Base-by-base conservation (phyloP, 139 green algal genomes). In the Chlamydomonas urium region DNA sequence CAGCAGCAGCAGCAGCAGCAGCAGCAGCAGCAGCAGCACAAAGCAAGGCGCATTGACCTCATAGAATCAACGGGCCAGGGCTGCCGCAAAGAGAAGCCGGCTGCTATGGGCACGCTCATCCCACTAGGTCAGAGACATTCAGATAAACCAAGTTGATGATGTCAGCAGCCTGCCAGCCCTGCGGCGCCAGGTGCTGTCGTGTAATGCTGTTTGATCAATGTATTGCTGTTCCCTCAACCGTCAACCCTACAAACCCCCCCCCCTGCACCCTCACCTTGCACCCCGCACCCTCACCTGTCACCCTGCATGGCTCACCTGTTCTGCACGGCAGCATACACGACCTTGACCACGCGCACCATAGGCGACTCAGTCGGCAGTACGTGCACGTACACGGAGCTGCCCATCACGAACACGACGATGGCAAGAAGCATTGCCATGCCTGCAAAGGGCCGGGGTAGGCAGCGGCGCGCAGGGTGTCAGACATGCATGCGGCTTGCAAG, bases 391-490 rank as follows among this genome's bases (percentile, higher is more conserved):
- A 67, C 31, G 4, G 61, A 60, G 34, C 47, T 74, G 38, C 73
- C 60, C 32, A 42, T 67, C 26, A 23, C 8, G 33, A 67, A 67
- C 19, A 67, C n/a, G n/a, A 92, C 14, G 21, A 97, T 81, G 36
- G 92, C 90, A 1, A 85, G 33, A 2, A 68, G 73, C 92, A 97
- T 97, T 28, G 83, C 88, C n/a, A 78, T 78, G 3, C 88, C 91
- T 83, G 74, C 24, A 72, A n/a, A n/a, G n/a, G n/a, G n/a, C n/a
- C n/a, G n/a, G n/a, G n/a, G n/a, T n/a, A n/a, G n/a, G n/a, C n/a
- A n/a, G n/a, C n/a, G n/a, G n/a, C n/a, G n/a, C n/a, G n/a, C n/a
- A n/a, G n/a, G n/a, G n/a, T n/a, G n/a, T n/a, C n/a, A n/a, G n/a
- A n/a, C n/a, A n/a, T n/a, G n/a, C n/a, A n/a, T n/a, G n/a, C n/a